Conservation (phyloP, 441 rosid species). For the Pelargonium cotyledonis region DNA sequence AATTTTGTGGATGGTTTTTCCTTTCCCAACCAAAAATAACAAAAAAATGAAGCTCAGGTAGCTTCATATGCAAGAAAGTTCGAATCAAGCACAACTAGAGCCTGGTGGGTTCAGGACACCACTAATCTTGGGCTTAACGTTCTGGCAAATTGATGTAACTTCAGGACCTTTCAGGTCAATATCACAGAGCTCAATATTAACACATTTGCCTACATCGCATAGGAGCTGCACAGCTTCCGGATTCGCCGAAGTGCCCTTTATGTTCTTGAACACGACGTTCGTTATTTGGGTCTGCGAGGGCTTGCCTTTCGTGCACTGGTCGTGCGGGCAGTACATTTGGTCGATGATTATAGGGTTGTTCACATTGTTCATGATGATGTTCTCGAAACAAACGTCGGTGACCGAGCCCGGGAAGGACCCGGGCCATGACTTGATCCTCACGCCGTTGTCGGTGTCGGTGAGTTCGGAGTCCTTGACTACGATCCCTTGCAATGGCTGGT, state of each 20-base stretch:
- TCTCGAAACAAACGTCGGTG: conserved; percentile 32
- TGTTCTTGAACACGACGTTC: conserved; percentile 34
- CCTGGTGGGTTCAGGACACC: too few relatives aligned
- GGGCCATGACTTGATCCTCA: conserved; percentile 47
- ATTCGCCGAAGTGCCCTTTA: conserved; percentile 40
- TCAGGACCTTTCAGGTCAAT: conserved; percentile 23
- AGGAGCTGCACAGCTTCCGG: conserved; percentile 26
- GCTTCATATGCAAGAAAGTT: too few relatives aligned
- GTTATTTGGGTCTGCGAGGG: conserved; percentile 36
- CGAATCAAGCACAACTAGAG: too few relatives aligned
- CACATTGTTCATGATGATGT: conserved; percentile 33
- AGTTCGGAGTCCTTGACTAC: conserved; percentile 30
- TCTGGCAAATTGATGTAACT: too few relatives aligned
- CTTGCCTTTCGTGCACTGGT: conserved; percentile 29
- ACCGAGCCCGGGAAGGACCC: conserved; percentile 18
- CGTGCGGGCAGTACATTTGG: conserved; percentile 43
- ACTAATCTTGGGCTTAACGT: too few relatives aligned
- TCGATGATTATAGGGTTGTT: conserved; percentile 40
- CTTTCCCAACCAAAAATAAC: too few relatives aligned
- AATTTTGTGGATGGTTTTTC: too few relatives aligned
- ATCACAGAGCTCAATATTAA: conserved; percentile 29
- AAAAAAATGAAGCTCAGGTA: too few relatives aligned
- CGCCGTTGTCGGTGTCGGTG: conserved; percentile 31
- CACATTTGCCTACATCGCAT: conserved; percentile 38
- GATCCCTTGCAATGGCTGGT: conserved; percentile 33